Conservation (phyloP, 164 flowering plant genomes). For the Annona cherimola region DNA sequence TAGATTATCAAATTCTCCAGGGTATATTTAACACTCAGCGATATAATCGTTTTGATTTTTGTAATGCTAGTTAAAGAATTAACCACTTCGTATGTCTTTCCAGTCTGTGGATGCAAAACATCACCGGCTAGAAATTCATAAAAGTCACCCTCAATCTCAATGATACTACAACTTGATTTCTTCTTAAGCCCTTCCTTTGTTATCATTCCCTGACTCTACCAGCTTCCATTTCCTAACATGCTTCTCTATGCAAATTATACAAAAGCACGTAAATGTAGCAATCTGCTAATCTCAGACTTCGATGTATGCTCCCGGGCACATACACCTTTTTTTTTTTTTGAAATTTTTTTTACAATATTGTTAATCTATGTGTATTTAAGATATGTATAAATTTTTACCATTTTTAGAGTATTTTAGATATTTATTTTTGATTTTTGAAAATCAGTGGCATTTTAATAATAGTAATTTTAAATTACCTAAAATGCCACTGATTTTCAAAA, state of each 20-base stretch:
- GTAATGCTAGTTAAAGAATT: slow-evolving; percentile 29
- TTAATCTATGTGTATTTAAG: too few relatives aligned
- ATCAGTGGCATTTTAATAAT: too few relatives aligned
- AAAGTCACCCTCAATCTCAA: slow-evolving; percentile 53
- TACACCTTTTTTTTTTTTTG: too few relatives aligned
- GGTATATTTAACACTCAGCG: neutral
- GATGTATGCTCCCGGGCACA: too few relatives aligned
- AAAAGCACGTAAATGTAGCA: slow-evolving; percentile 44
- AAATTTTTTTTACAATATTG: too few relatives aligned
- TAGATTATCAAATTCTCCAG: neutral
- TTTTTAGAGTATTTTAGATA: too few relatives aligned
- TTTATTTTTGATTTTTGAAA: too few relatives aligned
- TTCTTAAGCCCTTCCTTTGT: slow-evolving; percentile 38
- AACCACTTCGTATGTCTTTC: slow-evolving; percentile 34
- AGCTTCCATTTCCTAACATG: slow-evolving; percentile 55
- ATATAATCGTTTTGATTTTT: slow-evolving; percentile 12
- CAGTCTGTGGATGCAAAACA: slow-evolving; percentile 32
- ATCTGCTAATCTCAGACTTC: slow-evolving; percentile 26
- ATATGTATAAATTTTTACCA: too few relatives aligned
- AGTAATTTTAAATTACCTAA: too few relatives aligned
- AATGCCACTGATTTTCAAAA: too few relatives aligned
- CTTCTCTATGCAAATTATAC: slow-evolving; percentile 50
- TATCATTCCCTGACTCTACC: slow-evolving; percentile 36
- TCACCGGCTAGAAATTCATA: slow-evolving; percentile 53
- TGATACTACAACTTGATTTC: slow-evolving; percentile 56